Evolutionary conservation across 139 green algal species (phyloP).

Genomic region (Asterochloris sp.): DNA sequence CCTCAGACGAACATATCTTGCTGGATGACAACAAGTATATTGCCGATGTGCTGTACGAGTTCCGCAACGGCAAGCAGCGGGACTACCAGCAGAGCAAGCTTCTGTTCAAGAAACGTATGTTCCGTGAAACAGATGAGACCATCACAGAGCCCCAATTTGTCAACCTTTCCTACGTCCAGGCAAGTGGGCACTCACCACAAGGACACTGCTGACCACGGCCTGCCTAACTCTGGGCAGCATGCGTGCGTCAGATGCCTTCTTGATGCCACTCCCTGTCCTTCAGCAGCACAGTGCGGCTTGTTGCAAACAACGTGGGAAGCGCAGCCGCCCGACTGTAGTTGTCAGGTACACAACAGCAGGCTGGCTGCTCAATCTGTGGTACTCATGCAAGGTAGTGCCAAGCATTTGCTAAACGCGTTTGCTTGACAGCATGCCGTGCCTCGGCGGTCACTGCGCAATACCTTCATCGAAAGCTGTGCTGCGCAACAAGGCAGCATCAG

Average conservation of each 20-base stretch:
- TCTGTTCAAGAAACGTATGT: constrained; percentile 98
- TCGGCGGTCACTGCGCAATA: too few relatives aligned
- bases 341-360: too few relatives aligned
- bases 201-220: background rate
- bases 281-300: background rate
- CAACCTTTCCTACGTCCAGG: constrained; percentile 92
- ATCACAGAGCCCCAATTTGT: constrained; percentile 95
- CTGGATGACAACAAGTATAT: constrained; percentile 93
- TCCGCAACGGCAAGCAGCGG: constrained; percentile 59
- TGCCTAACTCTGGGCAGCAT: background rate
- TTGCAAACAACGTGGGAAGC: background rate
- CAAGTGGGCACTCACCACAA: constrained; percentile 12
- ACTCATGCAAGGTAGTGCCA: too few relatives aligned
- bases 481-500: background rate
- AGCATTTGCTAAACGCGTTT: too few relatives aligned
- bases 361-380: too few relatives aligned
- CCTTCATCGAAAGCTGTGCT: too few relatives aligned
- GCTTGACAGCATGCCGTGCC: too few relatives aligned
- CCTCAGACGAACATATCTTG: constrained; percentile 77
- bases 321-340: too few relatives aligned
- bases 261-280: background rate
- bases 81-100: constrained; percentile 43
- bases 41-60: constrained; percentile 78
- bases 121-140: constrained; percentile 91
- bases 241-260: background rate